Percentiles rank a stretch among this genome's conserved stretches.
Evolutionary conservation across 2,329 filamentous ascomycete genomes (phyloP).

Genomic region (Colletotrichum chlorophyti): DNA sequence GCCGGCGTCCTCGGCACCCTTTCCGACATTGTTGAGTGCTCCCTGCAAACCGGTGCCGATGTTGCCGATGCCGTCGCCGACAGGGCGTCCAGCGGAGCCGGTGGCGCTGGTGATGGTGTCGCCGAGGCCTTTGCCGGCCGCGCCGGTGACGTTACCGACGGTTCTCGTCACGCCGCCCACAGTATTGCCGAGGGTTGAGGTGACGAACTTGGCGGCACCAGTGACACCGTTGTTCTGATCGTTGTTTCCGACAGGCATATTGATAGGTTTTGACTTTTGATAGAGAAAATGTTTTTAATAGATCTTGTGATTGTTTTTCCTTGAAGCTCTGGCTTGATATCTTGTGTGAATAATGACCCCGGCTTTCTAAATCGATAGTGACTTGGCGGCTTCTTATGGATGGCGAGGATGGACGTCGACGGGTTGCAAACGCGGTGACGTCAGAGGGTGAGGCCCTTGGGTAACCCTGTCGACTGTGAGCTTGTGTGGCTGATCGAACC

Average conservation of each 20-base stretch:
- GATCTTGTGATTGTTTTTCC: background rate
- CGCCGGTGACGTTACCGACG: conserved; percentile 51
- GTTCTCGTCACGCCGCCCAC: conserved; percentile 48
- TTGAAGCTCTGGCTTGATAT: background rate
- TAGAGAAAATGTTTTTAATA: background rate
- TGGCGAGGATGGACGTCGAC: background rate
- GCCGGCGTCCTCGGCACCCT: conserved; percentile 64
- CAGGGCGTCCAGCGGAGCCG: conserved; percentile 58
- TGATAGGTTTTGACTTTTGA: conserved; percentile 30
- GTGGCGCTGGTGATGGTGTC: conserved; percentile 61
- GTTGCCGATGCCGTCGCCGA: conserved; percentile 62
- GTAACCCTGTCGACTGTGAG: background rate
- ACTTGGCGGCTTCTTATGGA: conserved; percentile 3
- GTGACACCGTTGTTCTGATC: conserved; percentile 34
- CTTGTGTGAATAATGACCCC: background rate
- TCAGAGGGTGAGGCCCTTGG: background rate
- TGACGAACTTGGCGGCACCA: conserved; percentile 46
- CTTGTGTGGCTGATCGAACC: conserved; percentile 18
- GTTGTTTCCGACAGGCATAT: conserved; percentile 32
- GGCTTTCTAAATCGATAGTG: background rate
- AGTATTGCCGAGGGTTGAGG: conserved; percentile 47
- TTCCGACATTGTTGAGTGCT: conserved; percentile 54
- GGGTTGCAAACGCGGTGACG: background rate
- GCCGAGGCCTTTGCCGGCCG: conserved; percentile 62
- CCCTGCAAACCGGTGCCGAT: conserved; percentile 60